Evolutionary conservation across 345 rosid genomes (phyloP).

Genomic region (Citrus maxima): DNA sequence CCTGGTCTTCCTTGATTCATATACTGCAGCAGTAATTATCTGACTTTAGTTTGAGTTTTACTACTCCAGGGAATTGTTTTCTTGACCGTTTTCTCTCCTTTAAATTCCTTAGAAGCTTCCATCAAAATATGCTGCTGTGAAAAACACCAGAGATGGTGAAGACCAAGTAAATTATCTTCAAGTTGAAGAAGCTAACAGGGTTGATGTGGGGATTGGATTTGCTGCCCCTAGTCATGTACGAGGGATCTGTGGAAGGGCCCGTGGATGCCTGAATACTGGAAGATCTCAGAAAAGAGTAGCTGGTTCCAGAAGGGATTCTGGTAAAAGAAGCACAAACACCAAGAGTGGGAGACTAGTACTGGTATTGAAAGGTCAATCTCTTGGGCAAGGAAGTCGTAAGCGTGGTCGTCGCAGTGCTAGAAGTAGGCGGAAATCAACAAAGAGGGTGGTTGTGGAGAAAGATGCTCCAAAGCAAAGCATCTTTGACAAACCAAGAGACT

Average conservation of each 20-base stretch:
- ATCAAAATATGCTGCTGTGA: conserved; percentile 30
- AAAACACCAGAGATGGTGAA: conserved; percentile 31
- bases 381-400: conserved; percentile 44
- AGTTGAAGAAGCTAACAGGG: conserved; percentile 60
- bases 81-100: neutral
- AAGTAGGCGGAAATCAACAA: conserved; percentile 46
- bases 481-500: conserved; percentile 15
- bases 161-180: conserved; percentile 29
- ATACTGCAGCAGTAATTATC: neutral
- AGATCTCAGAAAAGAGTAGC: conserved; percentile 35
- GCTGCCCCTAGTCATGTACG: conserved; percentile 40
- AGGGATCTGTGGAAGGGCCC: conserved; percentile 44
- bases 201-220: conserved; percentile 30
- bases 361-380: conserved; percentile 47
- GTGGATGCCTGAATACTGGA: conserved; percentile 40
- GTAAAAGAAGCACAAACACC: conserved; percentile 36
- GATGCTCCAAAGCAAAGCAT: conserved; percentile 14
- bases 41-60: neutral
- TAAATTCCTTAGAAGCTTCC: conserved; percentile 33
- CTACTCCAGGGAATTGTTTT: neutral
- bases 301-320: conserved; percentile 37
- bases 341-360: conserved; percentile 24
- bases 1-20: neutral
- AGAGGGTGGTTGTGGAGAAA: conserved; percentile 30
- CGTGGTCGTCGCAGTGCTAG: conserved; percentile 49